A percentile compares a stretch with the other conserved stretches of the same genome.
Evolutionary conservation across 192 early-diverging fungal species (phyloP).

Genomic region (Backusella parvicylindrica): DNA sequence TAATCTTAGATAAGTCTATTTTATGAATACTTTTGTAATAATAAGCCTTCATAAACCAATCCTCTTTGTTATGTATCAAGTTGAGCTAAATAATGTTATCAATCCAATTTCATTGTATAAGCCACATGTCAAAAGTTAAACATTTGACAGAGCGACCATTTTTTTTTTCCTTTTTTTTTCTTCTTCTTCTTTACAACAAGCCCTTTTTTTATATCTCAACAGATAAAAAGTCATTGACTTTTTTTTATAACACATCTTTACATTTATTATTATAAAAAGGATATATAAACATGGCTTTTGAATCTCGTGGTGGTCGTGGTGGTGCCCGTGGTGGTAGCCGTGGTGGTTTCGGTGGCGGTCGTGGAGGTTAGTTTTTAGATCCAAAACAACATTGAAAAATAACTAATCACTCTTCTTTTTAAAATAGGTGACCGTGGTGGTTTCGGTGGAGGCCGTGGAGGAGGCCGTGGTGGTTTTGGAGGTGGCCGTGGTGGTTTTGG

Average conservation of each 20-base stretch:
- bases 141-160: too few species aligned
- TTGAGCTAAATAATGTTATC: too few species aligned
- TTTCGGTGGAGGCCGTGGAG: constrained; percentile 48
- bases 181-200: too few species aligned
- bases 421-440: constrained; percentile 40
- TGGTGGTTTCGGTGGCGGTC: constrained; percentile 48
- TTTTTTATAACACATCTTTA: neutral
- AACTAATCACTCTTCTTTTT: too few species aligned
- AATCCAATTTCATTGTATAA: neutral
- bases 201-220: too few species aligned
- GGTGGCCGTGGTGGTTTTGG: constrained; percentile 30
- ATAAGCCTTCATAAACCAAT: neutral
- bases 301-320: neutral
- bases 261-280: neutral
- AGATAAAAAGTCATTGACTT: neutral
- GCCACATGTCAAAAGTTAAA: neutral
- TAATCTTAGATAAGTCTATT: neutral
- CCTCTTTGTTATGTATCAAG: neutral
- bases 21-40: neutral
- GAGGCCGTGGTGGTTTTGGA: constrained; percentile 49
- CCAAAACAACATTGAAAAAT: too few species aligned
- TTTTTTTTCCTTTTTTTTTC: neutral
- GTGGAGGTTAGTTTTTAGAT: constrained; percentile 32
- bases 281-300: neutral
- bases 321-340: constrained; percentile 25